A percentile compares a stretch with the other conserved stretches of the same genome.
Conservation (phyloP, 495 filamentous ascomycete species). For the Trichoderma reesei region DNA sequence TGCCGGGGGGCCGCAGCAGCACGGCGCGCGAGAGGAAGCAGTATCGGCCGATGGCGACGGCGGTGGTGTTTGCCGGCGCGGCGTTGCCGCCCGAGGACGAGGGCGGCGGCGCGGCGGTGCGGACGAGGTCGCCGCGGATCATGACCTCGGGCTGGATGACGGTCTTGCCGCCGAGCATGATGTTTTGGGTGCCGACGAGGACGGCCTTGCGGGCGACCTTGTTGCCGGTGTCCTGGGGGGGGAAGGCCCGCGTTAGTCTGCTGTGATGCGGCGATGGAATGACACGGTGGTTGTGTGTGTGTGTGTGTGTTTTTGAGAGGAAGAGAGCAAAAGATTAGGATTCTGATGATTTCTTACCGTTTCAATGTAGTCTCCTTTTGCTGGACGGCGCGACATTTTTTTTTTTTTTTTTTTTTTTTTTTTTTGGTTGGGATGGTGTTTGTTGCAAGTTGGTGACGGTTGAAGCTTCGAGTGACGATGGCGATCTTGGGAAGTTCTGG, state of each 20-base stretch:
- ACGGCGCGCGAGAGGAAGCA: constrained; percentile 69
- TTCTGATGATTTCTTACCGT: constrained; percentile 47
- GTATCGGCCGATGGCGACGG: constrained; percentile 82
- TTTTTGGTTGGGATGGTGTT: constrained; percentile 11
- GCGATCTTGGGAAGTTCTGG: background rate
- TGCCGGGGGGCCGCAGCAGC: constrained; percentile 66
- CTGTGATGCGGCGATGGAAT: too few species aligned
- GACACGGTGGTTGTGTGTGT: background rate
- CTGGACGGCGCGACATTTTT: constrained; percentile 69
- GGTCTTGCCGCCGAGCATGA: constrained; percentile 92
- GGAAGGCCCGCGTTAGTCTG: constrained; percentile 4
- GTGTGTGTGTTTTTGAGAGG: constrained; percentile 4
- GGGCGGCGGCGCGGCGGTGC: constrained; percentile 35
- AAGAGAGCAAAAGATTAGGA: background rate
- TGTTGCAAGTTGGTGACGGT: background rate
- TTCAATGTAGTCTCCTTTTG: constrained; percentile 89
- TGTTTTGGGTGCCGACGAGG: constrained; percentile 90
- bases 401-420: too few species aligned
- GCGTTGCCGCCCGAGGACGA: constrained; percentile 16
- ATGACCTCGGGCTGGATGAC: constrained; percentile 87
- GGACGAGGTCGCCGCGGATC: constrained; percentile 82
- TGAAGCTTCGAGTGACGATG: background rate
- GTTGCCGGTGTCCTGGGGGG: constrained; percentile 80
- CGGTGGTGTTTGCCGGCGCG: constrained; percentile 42
- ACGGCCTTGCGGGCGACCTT: constrained; percentile 87